Base-by-base conservation (phyloP, 176 grass and related monocot species). In the Triticum timopheevii region DNA sequence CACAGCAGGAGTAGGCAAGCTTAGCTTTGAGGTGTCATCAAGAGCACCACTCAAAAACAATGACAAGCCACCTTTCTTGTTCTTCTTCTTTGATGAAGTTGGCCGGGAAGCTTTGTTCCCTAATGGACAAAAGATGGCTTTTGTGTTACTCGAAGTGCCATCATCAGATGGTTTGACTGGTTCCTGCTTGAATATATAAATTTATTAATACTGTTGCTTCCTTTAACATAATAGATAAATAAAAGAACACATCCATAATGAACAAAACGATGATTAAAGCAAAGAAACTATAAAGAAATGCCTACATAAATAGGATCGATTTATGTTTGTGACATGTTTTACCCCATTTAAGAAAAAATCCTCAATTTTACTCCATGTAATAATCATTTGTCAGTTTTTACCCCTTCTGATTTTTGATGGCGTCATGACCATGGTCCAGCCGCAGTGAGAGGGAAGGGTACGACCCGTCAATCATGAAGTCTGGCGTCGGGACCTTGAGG, bases 41-140 rank as follows among this genome's bases (percentile, higher is more conserved):
- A 99, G 94, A 91, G 97, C 97, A 87, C 97, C 94, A 80, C 87
- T 96, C 79, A 99, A 83, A 86, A 99, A 99, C 89, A 96, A 73
- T 13, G 97, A 99, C 50, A 99, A 52, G 24, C 97, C 97, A 71
- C 94, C 97, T 92, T 96, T 99, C 80, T 87, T 91, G 27, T 93
- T 96, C 74, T 99, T 99, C 91, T 99, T 99, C 71, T 96, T 99
- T 82, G 89, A 91, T 35, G 89, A 81, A 73, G 38, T 86, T 83
- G 73, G 80, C 19, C 67, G 77, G 22, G 88, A 83, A 84, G 58
- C 80, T 89, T 93, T 96, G 73, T 86, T 86, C 39, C 77, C 65
- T 78, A 82, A 61, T 23, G 85, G 56, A 90, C 77, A 86, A 81
- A 87, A 80, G 61, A 78, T 85, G 50, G 39, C 62, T 83, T 86